phyloP scores from a whole-genome alignment of 2,329 filamentous ascomycete genomes.

The Fonsecaea monophora region DNA sequence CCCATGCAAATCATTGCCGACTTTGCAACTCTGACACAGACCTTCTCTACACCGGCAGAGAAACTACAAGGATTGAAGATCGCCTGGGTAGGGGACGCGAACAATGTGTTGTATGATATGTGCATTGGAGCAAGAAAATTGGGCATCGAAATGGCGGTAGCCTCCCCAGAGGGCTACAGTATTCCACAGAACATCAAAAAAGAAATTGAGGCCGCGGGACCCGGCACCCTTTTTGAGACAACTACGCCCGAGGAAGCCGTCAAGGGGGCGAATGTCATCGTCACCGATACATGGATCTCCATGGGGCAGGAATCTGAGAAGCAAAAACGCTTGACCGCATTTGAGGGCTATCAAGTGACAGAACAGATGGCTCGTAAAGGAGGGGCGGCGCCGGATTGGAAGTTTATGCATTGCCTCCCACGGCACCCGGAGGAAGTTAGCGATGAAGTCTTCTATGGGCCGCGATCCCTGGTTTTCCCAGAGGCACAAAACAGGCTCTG shows the following conservation, averaged over 20 bases:
- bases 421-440: constrained; percentile 90
- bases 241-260: constrained; percentile 82
- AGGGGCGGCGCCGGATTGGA: constrained; percentile 87
- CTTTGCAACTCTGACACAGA: constrained; percentile 86
- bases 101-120: constrained; percentile 95
- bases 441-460: constrained; percentile 92
- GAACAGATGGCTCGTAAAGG: constrained; percentile 80
- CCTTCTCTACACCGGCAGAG: constrained; percentile 62
- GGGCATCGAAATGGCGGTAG: constrained; percentile 84
- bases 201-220: constrained; percentile 70
- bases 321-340: constrained; percentile 76
- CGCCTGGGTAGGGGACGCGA: constrained; percentile 95
- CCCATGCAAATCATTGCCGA: constrained; percentile 94
- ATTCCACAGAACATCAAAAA: constrained; percentile 78
- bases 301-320: constrained; percentile 96
- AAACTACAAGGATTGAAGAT: constrained; percentile 85
- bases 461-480: constrained; percentile 83
- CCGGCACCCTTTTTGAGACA: constrained; percentile 73
- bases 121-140: constrained; percentile 87
- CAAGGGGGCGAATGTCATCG: constrained; percentile 83
- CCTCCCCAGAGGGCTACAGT: constrained; percentile 82
- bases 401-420: constrained; percentile 98
- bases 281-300: constrained; percentile 97
- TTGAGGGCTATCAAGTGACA: constrained; percentile 91
- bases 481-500: constrained; percentile 96